These are phyloP conservation scores for Croton setiger DNA, from an alignment of 441 rosid genomes.

Conservation along the genomic window DNA sequence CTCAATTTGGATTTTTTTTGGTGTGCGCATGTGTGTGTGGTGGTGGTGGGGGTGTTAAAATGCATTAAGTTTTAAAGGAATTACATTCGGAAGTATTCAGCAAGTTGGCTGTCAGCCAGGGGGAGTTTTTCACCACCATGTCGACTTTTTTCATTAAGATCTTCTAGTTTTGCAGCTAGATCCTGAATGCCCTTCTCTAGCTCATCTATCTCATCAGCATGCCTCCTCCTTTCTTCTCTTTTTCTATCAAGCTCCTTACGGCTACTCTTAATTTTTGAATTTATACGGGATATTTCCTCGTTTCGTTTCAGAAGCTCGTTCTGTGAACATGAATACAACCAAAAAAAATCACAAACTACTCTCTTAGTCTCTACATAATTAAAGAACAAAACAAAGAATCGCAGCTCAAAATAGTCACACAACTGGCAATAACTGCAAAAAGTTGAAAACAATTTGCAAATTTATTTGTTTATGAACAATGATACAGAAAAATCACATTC, in stretches of 20 bases:
- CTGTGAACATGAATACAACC: conserved; percentile 35
- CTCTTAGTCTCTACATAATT: neutral
- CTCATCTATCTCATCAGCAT: conserved; percentile 59
- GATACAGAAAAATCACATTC: neutral
- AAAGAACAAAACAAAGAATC: neutral
- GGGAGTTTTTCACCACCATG: conserved; percentile 82
- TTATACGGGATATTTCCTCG: conserved; percentile 82
- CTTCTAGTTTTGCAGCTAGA: conserved; percentile 70
- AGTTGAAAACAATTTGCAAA: neutral
- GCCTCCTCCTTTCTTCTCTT: conserved; percentile 74
- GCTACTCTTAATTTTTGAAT: conserved; percentile 77
- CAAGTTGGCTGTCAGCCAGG: conserved; percentile 73
- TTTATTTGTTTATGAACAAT: neutral
- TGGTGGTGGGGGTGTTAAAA: neutral
- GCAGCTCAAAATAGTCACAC: neutral
- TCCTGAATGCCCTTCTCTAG: conserved; percentile 73
- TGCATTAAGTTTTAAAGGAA: conserved; percentile 22
- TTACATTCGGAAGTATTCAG: conserved; percentile 85
- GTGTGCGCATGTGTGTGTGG: no score
- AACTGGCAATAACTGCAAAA: neutral
- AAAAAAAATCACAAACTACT: conserved; percentile 19
- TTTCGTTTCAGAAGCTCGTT: conserved; percentile 85
- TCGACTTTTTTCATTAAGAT: conserved; percentile 70
- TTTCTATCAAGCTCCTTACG: conserved; percentile 78
- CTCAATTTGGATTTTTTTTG: neutral